Conservation (phyloP, 345 rosid species). For the Rhodamnia argentea region DNA sequence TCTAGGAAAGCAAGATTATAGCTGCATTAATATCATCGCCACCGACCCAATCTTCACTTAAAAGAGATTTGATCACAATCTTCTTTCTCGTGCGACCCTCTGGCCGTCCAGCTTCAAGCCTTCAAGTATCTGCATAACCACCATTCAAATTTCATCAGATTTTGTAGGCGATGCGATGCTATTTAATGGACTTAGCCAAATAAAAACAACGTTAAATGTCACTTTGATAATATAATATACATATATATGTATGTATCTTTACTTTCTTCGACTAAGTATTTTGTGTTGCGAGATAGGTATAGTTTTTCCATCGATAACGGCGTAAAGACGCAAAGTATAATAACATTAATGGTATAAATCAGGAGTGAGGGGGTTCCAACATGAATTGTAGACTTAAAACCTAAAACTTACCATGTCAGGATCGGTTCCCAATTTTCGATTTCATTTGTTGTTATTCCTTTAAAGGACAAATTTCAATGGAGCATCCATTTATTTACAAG, state of each 20-base stretch:
- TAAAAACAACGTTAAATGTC: not conserved
- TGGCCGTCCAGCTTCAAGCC: not conserved
- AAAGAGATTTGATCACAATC: not conserved
- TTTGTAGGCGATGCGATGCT: not conserved
- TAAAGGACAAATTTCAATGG: not conserved
- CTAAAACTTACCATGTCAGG: rapidly evolving
- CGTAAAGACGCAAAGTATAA: rapidly evolving
- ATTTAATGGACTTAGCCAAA: not conserved
- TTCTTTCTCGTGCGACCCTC: not conserved
- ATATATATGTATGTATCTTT: not conserved
- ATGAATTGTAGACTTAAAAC: rapidly evolving
- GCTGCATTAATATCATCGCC: not conserved
- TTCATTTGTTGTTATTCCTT: not conserved
- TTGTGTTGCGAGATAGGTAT: not conserved
- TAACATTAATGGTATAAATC: not conserved
- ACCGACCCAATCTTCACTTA: not conserved
- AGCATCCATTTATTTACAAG: not conserved
- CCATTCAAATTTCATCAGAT: not conserved
- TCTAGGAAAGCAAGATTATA: not conserved
- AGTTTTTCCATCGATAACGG: not conserved
- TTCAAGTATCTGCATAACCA: not conserved
- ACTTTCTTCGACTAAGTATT: not conserved
- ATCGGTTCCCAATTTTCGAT: not conserved
- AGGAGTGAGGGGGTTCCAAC: rapidly evolving
- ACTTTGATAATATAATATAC: not conserved